These are phyloP conservation scores for Stipa capillata DNA, from an alignment of 176 grass and related monocot genomes.

Conservation along the genomic window DNA sequence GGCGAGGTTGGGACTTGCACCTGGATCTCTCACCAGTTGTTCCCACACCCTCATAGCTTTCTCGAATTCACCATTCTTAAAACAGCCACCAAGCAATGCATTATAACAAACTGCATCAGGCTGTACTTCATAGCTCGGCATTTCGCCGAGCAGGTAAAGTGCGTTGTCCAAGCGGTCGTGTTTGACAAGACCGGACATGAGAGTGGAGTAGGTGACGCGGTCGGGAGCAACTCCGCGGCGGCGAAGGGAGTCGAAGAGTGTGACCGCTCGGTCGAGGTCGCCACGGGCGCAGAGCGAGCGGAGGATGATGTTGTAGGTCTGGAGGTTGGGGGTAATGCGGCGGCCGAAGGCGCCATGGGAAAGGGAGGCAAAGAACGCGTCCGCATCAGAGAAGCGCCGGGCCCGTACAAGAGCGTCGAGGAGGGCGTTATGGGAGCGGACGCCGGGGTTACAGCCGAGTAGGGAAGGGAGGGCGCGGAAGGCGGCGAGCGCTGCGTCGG, in stretches of 20 bases:
- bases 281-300: slow-evolving; percentile 54
- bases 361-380: slow-evolving; percentile 72
- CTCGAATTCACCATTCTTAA: slow-evolving; percentile 38
- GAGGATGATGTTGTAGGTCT: slow-evolving; percentile 85
- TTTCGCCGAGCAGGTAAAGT: slow-evolving; percentile 81
- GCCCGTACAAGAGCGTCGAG: slow-evolving; percentile 81
- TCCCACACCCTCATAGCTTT: slow-evolving; percentile 81
- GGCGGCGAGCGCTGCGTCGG: slow-evolving; percentile 59
- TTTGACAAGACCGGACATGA: slow-evolving; percentile 57
- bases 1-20: slow-evolving; percentile 39
- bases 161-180: slow-evolving; percentile 26
- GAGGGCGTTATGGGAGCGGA: slow-evolving; percentile 76
- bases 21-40: slow-evolving; percentile 39
- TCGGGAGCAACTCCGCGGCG: slow-evolving; percentile 41
- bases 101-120: slow-evolving; percentile 77
- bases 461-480: slow-evolving; percentile 50
- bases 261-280: slow-evolving; percentile 49
- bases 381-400: slow-evolving; percentile 47
- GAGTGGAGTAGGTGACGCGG: slow-evolving; percentile 66
- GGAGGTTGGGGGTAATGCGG: slow-evolving; percentile 65
- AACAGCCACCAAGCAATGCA: slow-evolving; percentile 51
- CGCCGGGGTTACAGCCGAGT: slow-evolving; percentile 69
- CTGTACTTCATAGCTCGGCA: slow-evolving; percentile 41
- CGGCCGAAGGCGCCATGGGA: slow-evolving; percentile 40
- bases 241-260: slow-evolving; percentile 32